Conservation (phyloP, 139 green algal species). For the Tetradesmus obliquus region DNA sequence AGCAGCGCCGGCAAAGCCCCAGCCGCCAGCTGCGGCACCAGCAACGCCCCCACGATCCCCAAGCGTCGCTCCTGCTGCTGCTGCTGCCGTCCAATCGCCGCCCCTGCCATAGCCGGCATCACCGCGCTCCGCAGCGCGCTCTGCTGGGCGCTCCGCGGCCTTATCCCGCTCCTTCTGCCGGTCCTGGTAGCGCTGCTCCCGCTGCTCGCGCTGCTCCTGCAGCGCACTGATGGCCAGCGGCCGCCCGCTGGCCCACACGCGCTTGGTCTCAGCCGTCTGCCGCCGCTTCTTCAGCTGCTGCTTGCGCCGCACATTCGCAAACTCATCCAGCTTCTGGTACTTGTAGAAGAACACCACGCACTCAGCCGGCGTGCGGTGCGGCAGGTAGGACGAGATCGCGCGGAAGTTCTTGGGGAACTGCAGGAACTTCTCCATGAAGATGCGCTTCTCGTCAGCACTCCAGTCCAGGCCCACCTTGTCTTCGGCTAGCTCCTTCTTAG, state of each 20-base stretch:
- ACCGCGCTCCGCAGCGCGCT: neutral
- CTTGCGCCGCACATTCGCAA: slow-evolving; percentile 83
- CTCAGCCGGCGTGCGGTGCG: slow-evolving; percentile 78
- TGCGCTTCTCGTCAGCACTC: slow-evolving; percentile 79
- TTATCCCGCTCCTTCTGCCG: slow-evolving; percentile 15
- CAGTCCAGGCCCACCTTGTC: slow-evolving; percentile 65
- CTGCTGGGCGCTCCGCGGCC: slow-evolving; percentile 16
- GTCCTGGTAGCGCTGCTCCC: slow-evolving; percentile 25
- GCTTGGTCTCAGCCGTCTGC: slow-evolving; percentile 62
- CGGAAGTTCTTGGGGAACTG: slow-evolving; percentile 87
- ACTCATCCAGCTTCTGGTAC: slow-evolving; percentile 92
- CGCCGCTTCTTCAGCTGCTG: slow-evolving; percentile 93
- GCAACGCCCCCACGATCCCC: neutral
- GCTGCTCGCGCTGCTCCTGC: slow-evolving; percentile 33
- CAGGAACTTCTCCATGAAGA: slow-evolving; percentile 93
- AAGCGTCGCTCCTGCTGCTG: neutral
- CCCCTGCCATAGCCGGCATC: neutral
- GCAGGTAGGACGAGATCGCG: slow-evolving; percentile 83
- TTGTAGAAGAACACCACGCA: slow-evolving; percentile 90
- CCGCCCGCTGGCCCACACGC: slow-evolving; percentile 12
- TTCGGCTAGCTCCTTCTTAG: slow-evolving; percentile 58
- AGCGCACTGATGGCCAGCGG: slow-evolving; percentile 28
- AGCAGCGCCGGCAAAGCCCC: neutral
- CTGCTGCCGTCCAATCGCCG: neutral
- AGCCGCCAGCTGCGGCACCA: neutral